Evolutionary conservation across 768 basidiomycete genomes (phyloP).

Genomic region (Auricularia auricula-judae): DNA sequence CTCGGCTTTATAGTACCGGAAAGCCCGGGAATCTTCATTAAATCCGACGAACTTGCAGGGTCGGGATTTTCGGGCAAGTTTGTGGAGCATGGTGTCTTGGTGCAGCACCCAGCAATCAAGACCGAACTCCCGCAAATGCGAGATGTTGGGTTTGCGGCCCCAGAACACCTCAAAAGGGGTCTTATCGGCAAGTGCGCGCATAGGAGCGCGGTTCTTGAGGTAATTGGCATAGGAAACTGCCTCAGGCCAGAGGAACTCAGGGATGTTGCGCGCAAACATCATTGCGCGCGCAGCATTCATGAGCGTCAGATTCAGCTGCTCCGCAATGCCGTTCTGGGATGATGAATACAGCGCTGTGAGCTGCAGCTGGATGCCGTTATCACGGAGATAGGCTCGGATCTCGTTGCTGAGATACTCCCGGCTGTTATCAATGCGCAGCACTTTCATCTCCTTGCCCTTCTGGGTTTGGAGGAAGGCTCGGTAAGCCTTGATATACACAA

Average conservation of each 20-base stretch:
- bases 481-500: slow-evolving; percentile 1
- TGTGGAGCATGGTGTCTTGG: background rate
- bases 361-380: slow-evolving; percentile 9
- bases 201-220: slow-evolving; percentile 3
- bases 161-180: slow-evolving; percentile 17
- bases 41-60: background rate
- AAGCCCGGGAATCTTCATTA: background rate
- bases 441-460: slow-evolving; percentile 4
- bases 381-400: slow-evolving; percentile 10
- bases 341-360: slow-evolving; percentile 25
- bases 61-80: background rate
- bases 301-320: background rate
- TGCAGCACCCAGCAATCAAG: slow-evolving; percentile 8
- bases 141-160: slow-evolving; percentile 15
- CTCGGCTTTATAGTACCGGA: background rate
- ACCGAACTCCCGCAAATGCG: slow-evolving; percentile 14
- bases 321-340: slow-evolving; percentile 21
- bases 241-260: background rate
- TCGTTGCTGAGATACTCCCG: slow-evolving; percentile 12
- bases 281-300: background rate
- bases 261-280: slow-evolving; percentile 2
- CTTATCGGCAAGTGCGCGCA: background rate
- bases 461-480: slow-evolving; percentile 4
- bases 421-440: slow-evolving; percentile 14
- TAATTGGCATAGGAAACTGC: background rate